A percentile compares a stretch with the other conserved stretches of the same genome.
Evolutionary conservation across 306 rosid species (phyloP).

Genomic region (Mucuna pruriens): DNA sequence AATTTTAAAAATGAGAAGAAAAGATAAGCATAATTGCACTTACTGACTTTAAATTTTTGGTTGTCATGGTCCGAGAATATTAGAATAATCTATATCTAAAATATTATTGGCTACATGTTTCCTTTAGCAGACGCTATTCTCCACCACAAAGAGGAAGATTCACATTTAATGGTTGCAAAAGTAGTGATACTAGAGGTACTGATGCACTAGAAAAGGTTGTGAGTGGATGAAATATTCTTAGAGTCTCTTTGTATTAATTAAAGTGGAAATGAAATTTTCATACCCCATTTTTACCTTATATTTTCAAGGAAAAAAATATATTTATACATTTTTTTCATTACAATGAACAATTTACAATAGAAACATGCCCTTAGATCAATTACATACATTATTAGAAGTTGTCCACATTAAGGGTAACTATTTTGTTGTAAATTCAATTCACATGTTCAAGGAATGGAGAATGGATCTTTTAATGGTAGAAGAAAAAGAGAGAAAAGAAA

Average conservation of each 20-base stretch:
- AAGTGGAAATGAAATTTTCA: background rate
- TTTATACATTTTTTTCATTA: no score
- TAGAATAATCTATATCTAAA: conserved; percentile 32
- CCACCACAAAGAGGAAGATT: conserved; percentile 18
- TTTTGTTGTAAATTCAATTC: no score
- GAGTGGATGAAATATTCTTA: conserved; percentile 5
- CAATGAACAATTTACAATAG: no score
- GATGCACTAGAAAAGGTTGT: background rate
- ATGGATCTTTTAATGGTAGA: no score
- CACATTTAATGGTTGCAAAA: conserved; percentile 7
- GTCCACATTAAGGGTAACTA: no score
- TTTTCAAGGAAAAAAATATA: no score
- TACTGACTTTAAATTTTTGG: no score
- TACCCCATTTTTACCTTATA: no score
- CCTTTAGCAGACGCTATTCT: background rate
- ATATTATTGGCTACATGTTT: conserved; percentile 1
- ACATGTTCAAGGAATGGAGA: no score
- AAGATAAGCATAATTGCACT: background rate
- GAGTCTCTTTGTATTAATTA: background rate
- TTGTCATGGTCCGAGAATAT: background rate
- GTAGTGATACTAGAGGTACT: background rate
- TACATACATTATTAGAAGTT: no score
- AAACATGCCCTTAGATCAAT: no score
- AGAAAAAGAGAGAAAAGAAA: no score
- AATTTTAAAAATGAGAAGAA: background rate